Base-by-base conservation (phyloP, 2,329 filamentous ascomycete genomes). In the Botryotinia calthae region DNA sequence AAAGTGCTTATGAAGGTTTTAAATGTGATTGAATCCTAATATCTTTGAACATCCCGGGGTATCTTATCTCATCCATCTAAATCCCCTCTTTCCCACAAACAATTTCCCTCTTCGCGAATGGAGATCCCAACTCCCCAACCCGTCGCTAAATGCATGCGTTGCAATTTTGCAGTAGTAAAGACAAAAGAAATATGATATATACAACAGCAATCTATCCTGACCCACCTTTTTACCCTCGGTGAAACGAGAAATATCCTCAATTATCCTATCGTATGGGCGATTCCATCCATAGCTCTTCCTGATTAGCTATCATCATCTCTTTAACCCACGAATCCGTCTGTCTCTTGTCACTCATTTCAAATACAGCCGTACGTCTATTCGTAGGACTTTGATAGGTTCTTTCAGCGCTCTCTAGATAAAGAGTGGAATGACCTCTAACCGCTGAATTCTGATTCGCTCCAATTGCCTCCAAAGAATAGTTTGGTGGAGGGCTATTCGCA, bases 291-390 rank as follows among this genome's bases (percentile, higher is more conserved):
- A 66, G 10, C 10, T 42, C 64, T 48, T 54, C 48, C 25, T 56
- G 64, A 56, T 66, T 54, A 40, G 31, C 48, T 31, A 18, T 18
- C 64, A 40, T 66, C 64, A 66, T 66, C 16, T 51, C 31, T 9
- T 54, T n/a, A 66, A 54, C 64, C 46, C 64, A 66, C 16, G 64
- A 54, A 66, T 54, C 44, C 2, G 64, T 66, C 25, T 54, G 46
- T 10, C 64, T 16, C 28, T 54, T 40, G 28, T 54, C 64, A 42
- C 46, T 42, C 64, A 67, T 28, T 20, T 66, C 64, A 66, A 66
- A 54, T 4, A 66, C 25, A 18, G 16, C 4, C 34, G 31, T 42
- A 12, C 25, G 22, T 40, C 64, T 28, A 51, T 54, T 12, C 31
- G 22, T 25, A 22, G 62, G 51, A 28, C 51, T 56, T 18, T 14